Base-by-base conservation (phyloP, 352 stramenopile species). In the Phytopythium cucurbitacearum region DNA sequence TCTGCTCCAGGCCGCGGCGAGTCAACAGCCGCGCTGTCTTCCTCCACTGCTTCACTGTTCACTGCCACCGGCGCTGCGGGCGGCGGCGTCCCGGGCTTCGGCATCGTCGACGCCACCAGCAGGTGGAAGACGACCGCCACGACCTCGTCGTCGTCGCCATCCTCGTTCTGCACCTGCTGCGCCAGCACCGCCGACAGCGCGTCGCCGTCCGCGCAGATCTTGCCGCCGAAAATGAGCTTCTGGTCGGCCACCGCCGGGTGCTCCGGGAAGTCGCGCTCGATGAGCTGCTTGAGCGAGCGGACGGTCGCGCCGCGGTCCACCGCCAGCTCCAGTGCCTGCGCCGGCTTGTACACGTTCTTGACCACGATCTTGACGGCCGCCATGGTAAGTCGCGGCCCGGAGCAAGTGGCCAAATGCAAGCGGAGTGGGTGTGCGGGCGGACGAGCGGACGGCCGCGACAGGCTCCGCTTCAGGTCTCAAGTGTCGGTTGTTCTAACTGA, bases 221-320 rank as follows among this genome's bases (percentile, higher is more conserved):
- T 92, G 64, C 85, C 85, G 37, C 81, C 85, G 37, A 94, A 94
- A 44, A 94, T 94, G 56, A 94, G 73, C 44, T 91, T 89, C 64
- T 94, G 85, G 46, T 79, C 59, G 43, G 68, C 62, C 0, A 80
- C 65, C 32, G 62, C 28, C 10, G 85, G 81, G 7, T 64, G 33
- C 0, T 61, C 66, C 2, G 79, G 74, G 56, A 94, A 78, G 32
- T 64, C 58, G 39, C 64, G 45, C 50, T 71, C 62, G 28, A 94
- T 59, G 36, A 65, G 67, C 37, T 73, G 53, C 65, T 94, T 94
- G 39, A 94, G 68, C 53, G 80, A 60, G 13, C 67, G 60, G 32
- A 94, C 67, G 37, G 61, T 60, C 39, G 67, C 66, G 42, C 57
- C 56, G 3, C 65, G 47, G 11, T 63, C 51, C 36, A 79, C 57